Base-by-base conservation (phyloP, 805 yeast species). In the Saturnispora diversa region DNA sequence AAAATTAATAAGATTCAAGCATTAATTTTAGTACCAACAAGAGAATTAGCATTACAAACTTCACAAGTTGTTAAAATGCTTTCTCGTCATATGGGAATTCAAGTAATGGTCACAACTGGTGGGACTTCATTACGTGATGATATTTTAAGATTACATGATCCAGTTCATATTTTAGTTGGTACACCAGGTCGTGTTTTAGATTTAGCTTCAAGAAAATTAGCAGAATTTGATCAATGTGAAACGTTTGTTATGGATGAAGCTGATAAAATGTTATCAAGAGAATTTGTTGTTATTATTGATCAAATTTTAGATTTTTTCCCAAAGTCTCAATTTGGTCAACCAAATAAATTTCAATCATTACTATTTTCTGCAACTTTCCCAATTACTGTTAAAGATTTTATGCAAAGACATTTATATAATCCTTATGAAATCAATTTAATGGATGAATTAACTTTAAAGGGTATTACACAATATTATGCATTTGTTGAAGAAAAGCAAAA, bases 231-330 rank as follows among this genome's bases (percentile, higher is more conserved):
- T 41, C 83, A 81, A 47, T 85, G 95, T 64, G 80, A 83, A 33
- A 70, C 85, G 60, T 87, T 92, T 60, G 80, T 94, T 40, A 87
- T 92, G 97, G 98, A 92, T 63, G 98, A 92, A 70, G 98, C 98
- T 43, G 98, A 92, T 64, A 92, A 92, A 63, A 84, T 92, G 83
- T 74, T 92, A 45, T 77, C 92, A 28, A 77, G 85, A 52, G 98
- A 92, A 56, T 92, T 92, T 64, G 82, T 83, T 51, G 74, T 76
- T 26, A 80, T 88, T 42, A 84, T 90, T 48, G 94, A 84, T 60
- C 94, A 85, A 60, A 83, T 90, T 47, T 70, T 92, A 53, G 69
- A 70, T 33, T 84, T 82, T 56, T 78, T 90, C 72, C 95, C 97
- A 25, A 53, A 50, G 24, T 19, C 52, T 15, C 62, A 69, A 52